Base-by-base conservation (phyloP, 2,329 filamentous ascomycete genomes). In the Pseudocercospora crystallina region DNA sequence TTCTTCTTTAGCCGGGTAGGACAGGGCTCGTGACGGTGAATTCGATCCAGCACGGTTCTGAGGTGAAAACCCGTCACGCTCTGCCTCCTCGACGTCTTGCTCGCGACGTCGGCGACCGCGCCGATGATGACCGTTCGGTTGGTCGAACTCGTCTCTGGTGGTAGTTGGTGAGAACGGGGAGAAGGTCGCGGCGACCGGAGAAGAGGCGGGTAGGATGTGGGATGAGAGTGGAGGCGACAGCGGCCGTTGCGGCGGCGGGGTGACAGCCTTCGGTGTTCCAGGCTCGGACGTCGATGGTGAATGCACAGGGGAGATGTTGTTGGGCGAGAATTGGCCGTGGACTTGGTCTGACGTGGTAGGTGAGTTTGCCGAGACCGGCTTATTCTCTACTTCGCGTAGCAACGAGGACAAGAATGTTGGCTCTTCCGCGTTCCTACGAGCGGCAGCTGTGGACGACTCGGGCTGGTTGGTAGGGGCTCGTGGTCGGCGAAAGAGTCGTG, bases 351-450 rank as follows among this genome's bases (percentile, higher is more conserved):
- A 68, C 2, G 58, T 58, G 26, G 60, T 60, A 9, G 66, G 65
- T 8, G 67, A 67, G 13, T 57, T 54, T 8, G 64, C 73, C 61
- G 69, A 73, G 30, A 65, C 66, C 20, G 56, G 45, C 58, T 72
- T 76, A 34, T 74, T 78, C 65, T 95, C 90, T 1, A 97, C 89
- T 69, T 97, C 92, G 66, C 88, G 90, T 43, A 97, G 74, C 5
- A 97, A 76, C 0, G 90, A 92, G 17, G 90, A 89, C 7, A 97
- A 77, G 65, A 97, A 92, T 5, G 89, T 91, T 7, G 90, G 88
- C 7, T 80, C 81, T 26, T 76, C 79, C 34, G 74, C 69, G 26
- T 56, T 63, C 51, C 48, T 58, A 47, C 42, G 61, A 56, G 45
- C 61, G 62, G 58, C 57, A 33, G 66, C 61, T 29, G 61, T 54